A percentile compares a stretch with the other conserved stretches of the same genome.
These are phyloP conservation scores for Periconia macrospinosa DNA, from an alignment of 2,329 filamentous ascomycete genomes.

Conservation along the genomic window DNA sequence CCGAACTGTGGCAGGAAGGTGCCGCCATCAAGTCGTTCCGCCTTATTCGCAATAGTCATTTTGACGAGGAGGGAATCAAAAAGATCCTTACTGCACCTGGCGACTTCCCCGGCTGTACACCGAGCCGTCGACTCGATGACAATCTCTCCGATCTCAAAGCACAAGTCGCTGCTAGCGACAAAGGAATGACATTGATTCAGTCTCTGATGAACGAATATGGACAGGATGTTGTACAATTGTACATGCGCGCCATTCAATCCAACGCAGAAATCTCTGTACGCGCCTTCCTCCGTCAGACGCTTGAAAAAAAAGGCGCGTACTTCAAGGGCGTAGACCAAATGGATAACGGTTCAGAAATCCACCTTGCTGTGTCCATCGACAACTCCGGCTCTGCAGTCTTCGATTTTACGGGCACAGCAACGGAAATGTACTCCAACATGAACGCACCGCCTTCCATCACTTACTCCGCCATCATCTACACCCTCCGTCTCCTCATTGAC, in stretches of 20 bases:
- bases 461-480: constrained; percentile 46
- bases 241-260: constrained; percentile 15
- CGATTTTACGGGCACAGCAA: constrained; percentile 15
- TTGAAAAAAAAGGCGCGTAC: not conserved
- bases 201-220: constrained; percentile 7
- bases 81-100: constrained; percentile 1
- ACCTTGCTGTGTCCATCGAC: constrained; percentile 6
- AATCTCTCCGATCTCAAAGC: constrained; percentile 17
- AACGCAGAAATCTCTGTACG: constrained; percentile 15
- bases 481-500: constrained; percentile 40
- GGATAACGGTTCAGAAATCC: constrained; percentile 15
- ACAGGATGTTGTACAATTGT: constrained; percentile 7
- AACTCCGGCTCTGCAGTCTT: constrained; percentile 10
- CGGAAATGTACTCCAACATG: constrained; percentile 12
- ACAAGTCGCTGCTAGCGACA: constrained; percentile 12
- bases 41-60: constrained; percentile 27
- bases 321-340: constrained; percentile 11
- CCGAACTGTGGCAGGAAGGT: constrained; percentile 50
- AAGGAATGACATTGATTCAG: constrained; percentile 8
- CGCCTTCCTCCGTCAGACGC: constrained; percentile 4
- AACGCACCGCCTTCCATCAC: constrained; percentile 23
- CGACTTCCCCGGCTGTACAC: constrained; percentile 8
- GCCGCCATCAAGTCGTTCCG: constrained; percentile 36
- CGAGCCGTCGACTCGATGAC: constrained; percentile 6
- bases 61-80: constrained; percentile 2